Base-by-base conservation (phyloP, 2,329 filamentous ascomycete species). In the Nemania bipapillata region DNA sequence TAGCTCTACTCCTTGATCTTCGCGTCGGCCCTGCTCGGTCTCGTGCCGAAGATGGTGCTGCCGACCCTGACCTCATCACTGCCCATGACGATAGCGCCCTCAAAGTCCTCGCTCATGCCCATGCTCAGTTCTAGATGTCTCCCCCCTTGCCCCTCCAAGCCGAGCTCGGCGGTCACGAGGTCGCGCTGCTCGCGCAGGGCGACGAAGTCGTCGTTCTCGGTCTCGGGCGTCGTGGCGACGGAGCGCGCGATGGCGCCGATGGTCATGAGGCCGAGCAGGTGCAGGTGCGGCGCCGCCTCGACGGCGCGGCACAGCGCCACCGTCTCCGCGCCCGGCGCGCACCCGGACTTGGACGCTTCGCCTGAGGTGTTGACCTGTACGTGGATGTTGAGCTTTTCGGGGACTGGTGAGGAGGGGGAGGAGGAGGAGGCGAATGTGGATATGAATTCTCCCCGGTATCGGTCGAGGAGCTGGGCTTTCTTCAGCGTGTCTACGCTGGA, bases 91-190 rank as follows among this genome's bases (percentile, higher is more conserved):
- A 98, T 90, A 0, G 96, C 96, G 7, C 91, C 92, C 83, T 97
- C 94, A 79, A 95, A 99, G 80, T 99, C 96, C 77, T 93, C 90
- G 78, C 94, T 97, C 96, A 99, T 99, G 6, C 95, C 95, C 95
- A 99, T 99, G 81, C 94, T 97, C 81, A 98, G 80, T 83, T 97
- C 94, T 75, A 97, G 78, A 83, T 81, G 17, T 84, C 78, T 57
- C 83, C 63, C 0, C 77, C 77, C 40, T 28, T 83, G 78, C 47
- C 22, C 47, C 7, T 50, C 50, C 17, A 89, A 73, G 0, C 84
- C 87, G 59, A 94, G 76, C 73, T 90, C 90, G 76, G 81, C 77
- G 2, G 85, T 87, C 1, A 97, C 89, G 15, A 87, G 80, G 78
- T 96, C 92, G 64, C 92, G 84, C 78, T 92, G 90, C 76, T 91